phyloP scores from a whole-genome alignment of 208 protist species.

The Leptomonas pyrrhocoris region DNA sequence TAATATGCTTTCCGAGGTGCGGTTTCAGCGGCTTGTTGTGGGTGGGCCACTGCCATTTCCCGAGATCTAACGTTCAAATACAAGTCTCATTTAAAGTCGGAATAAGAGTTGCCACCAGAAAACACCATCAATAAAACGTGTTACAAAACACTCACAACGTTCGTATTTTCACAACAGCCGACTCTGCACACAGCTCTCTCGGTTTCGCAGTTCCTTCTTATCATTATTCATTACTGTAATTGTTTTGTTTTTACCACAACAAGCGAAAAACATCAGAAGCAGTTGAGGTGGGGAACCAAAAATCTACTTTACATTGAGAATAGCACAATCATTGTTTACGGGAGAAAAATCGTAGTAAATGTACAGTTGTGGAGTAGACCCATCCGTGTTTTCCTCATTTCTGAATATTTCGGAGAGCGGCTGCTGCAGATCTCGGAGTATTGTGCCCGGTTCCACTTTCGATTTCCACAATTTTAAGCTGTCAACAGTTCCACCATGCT shows the following conservation, averaged over 20 bases:
- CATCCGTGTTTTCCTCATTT: slow-evolving; percentile 15
- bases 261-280: neutral
- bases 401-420: slow-evolving; percentile 52
- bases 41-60: too few species aligned
- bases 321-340: slow-evolving; percentile 32
- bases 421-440: slow-evolving; percentile 55
- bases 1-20: too few species aligned
- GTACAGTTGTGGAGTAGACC: neutral
- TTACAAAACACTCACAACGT: too few species aligned
- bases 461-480: slow-evolving; percentile 65
- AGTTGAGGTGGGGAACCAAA: neutral
- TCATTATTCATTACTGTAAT: neutral
- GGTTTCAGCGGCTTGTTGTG: too few species aligned
- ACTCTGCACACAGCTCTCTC: too few species aligned
- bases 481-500: slow-evolving; percentile 54
- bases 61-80: too few species aligned
- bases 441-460: slow-evolving; percentile 69
- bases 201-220: too few species aligned
- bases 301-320: slow-evolving; percentile 41
- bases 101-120: too few species aligned
- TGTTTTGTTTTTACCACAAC: neutral
- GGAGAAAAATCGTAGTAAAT: slow-evolving; percentile 82
- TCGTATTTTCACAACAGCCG: too few species aligned
- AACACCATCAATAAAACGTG: too few species aligned
- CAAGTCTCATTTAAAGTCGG: too few species aligned